A percentile compares a stretch with the other conserved stretches of the same genome.
Conservation (phyloP, 495 filamentous ascomycete genomes). For the Staphylotrichum longicolle region DNA sequence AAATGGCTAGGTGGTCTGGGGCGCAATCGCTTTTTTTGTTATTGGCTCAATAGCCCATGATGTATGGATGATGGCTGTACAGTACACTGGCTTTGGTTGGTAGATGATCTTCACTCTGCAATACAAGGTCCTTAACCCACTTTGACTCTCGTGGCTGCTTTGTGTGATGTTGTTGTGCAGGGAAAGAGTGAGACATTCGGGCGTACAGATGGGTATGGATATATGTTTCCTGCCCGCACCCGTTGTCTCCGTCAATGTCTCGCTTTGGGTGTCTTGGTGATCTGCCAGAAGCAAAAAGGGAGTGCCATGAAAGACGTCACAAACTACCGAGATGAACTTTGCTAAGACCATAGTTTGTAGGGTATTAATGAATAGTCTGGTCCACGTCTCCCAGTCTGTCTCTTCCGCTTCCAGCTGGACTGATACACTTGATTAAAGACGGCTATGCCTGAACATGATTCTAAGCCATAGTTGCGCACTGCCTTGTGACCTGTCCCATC, state of each 20-base stretch:
- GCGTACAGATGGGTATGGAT: too few relatives aligned
- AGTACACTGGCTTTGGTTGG: not conserved
- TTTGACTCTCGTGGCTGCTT: not conserved
- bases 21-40: constrained; percentile 1
- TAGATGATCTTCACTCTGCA: constrained; percentile 13
- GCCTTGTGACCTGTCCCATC: not conserved
- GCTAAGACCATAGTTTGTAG: too few relatives aligned
- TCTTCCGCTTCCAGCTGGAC: too few relatives aligned
- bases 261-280: not conserved
- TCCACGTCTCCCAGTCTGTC: too few relatives aligned
- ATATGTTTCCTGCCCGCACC: not conserved
- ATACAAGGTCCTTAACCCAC: constrained; percentile 4
- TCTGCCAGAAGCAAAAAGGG: too few relatives aligned
- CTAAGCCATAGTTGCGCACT: not conserved
- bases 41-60: constrained; percentile 1
- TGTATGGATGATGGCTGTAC: not conserved
- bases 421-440: too few relatives aligned
- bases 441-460: too few relatives aligned
- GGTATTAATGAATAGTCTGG: too few relatives aligned
- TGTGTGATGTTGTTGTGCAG: not conserved
- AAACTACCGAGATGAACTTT: too few relatives aligned
- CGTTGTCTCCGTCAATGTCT: not conserved
- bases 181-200: not conserved
- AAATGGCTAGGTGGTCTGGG: not conserved
- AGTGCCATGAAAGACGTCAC: too few relatives aligned